Evolutionary conservation across 495 filamentous ascomycete species (phyloP), one percentile per base, ranked within the genome.

Genomic region (Pseudomonodictys pantanalensis): DNA sequence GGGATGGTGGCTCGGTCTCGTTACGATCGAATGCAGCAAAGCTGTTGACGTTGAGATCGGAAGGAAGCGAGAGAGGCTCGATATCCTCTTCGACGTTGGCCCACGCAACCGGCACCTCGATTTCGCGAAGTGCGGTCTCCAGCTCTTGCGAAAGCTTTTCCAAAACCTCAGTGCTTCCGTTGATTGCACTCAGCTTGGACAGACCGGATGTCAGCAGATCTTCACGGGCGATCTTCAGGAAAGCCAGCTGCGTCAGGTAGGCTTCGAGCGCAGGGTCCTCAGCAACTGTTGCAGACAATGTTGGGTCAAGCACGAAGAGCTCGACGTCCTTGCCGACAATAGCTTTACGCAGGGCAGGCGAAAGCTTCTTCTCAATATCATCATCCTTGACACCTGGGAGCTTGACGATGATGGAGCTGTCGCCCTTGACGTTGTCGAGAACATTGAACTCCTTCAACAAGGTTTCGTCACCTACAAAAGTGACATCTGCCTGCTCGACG

Each of bases 361-460:
- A 83, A 28, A 98, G 78, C 67, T 86, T 91, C 79, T 92, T 96
- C 75, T 97, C 95, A 3, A 92, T 70, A 28, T 97, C 92, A 25
- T 92, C 92, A 44, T 89, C 83, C 73, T 92, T 95, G 59, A 88
- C 79, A 50, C 83, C 86, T 10, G 90, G 81, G 17, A 90, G 79
- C 60, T 83, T 89, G 6, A 96, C 59, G 54, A 97, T 79, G 41
- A 98, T 60, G 57, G 84, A 87, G 32, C 85, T 88, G 49, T 83
- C 83, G 24, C 79, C 71, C 76, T 89, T 92, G 44, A 90, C 75
- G 25, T 81, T 87, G 52, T 81, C 78, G 10, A 91, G 68, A 24
- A 93, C 75, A 64, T 89, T 84, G 52, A 95, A 79, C 5, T 88
- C 83, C 38, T 85, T 83, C 12, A 97, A 76, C 0, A 98, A 77